Percentiles rank a stretch among this genome's conserved stretches.
Conservation (phyloP, 73 alveolate species). For the Stentor coeruleus region DNA sequence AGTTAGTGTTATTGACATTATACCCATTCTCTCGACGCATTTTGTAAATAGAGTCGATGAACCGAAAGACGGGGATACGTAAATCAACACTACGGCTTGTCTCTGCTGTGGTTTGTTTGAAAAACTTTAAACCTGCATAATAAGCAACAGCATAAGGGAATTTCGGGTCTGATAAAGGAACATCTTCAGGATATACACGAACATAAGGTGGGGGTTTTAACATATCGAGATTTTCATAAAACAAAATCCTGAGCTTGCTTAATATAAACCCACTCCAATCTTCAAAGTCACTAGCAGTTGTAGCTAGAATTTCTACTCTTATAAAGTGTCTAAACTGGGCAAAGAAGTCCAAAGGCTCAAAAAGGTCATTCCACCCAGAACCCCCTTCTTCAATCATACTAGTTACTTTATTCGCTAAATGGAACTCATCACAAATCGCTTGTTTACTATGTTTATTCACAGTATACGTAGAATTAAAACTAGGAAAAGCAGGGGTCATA, state of each 20-base stretch:
- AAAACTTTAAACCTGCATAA: not conserved
- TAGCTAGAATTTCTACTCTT: slow-evolving; percentile 65
- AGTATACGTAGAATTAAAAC: slow-evolving; percentile 77
- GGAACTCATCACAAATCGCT: slow-evolving; percentile 71
- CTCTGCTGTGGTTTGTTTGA: no score
- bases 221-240: not conserved
- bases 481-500: slow-evolving; percentile 93
- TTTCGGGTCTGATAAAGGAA: not conserved
- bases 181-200: not conserved
- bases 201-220: not conserved
- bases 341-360: slow-evolving; percentile 68
- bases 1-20: no score
- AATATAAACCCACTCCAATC: slow-evolving; percentile 47
- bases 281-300: slow-evolving; percentile 30
- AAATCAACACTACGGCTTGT: no score
- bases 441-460: slow-evolving; percentile 63
- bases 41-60: no score
- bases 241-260: not conserved
- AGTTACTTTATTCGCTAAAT: slow-evolving; percentile 53
- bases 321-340: slow-evolving; percentile 61
- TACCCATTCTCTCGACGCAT: no score
- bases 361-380: slow-evolving; percentile 63
- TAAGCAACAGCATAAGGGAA: not conserved
- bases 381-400: slow-evolving; percentile 43
- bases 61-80: no score